Percentiles rank a stretch among this genome's conserved stretches.
phyloP scores from a whole-genome alignment of 768 basidiomycete species.

The Amanita pallidorosea region DNA sequence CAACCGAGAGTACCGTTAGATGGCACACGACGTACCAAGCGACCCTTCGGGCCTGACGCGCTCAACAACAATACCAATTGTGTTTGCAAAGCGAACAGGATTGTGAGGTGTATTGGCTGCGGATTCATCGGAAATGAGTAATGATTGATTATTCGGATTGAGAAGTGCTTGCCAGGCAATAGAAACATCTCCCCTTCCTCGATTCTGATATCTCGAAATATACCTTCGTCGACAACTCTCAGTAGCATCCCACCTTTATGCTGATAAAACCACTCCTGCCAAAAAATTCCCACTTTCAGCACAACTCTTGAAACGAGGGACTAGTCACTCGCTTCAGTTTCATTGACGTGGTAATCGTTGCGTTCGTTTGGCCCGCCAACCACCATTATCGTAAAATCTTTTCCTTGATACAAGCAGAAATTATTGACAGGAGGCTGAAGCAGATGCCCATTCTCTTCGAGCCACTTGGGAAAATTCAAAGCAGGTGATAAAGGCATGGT shows the following conservation, averaged over 20 bases:
- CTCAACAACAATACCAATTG: slow-evolving; percentile 88
- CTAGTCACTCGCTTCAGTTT: slow-evolving; percentile 62
- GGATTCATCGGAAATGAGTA: neutral
- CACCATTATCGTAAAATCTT: slow-evolving; percentile 91
- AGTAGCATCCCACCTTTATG: slow-evolving; percentile 90
- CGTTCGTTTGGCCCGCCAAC: slow-evolving; percentile 94
- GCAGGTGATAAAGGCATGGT: slow-evolving; percentile 69
- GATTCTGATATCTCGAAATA: slow-evolving; percentile 79
- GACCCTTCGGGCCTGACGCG: slow-evolving; percentile 67
- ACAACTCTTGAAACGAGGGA: neutral
- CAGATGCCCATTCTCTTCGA: slow-evolving; percentile 66
- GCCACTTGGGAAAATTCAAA: slow-evolving; percentile 86
- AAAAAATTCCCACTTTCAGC: neutral
- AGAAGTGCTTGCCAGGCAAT: slow-evolving; percentile 57
- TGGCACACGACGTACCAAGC: slow-evolving; percentile 40
- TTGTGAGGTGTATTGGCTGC: slow-evolving; percentile 94
- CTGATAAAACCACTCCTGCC: slow-evolving; percentile 96
- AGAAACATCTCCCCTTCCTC: slow-evolving; percentile 97
- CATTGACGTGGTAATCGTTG: slow-evolving; percentile 91
- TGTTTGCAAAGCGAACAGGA: slow-evolving; percentile 83
- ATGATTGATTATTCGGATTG: neutral
- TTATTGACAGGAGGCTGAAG: slow-evolving; percentile 92
- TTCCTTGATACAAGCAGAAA: slow-evolving; percentile 71
- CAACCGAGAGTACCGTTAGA: neutral
- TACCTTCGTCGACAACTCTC: slow-evolving; percentile 70